phyloP scores from a whole-genome alignment of 2,329 filamentous ascomycete genomes.

The Dactylellina parvicollis region DNA sequence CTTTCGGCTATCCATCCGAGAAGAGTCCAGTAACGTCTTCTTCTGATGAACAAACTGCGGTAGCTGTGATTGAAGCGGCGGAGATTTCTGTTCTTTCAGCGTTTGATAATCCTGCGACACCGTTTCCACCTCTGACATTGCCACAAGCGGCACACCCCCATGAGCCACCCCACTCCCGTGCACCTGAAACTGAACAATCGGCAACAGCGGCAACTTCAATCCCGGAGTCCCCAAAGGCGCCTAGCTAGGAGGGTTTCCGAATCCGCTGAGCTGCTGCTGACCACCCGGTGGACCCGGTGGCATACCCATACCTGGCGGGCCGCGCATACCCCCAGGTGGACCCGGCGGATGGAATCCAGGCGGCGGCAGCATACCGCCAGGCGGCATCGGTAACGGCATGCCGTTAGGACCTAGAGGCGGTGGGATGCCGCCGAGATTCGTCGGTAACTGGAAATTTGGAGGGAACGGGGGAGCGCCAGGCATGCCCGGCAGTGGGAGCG shows the following conservation, averaged over 20 bases:
- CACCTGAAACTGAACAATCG: too few relatives aligned
- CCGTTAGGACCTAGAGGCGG: slow-evolving; percentile 48
- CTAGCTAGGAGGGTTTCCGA: slow-evolving; percentile 52
- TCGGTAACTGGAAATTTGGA: slow-evolving; percentile 63
- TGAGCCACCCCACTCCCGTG: too few relatives aligned
- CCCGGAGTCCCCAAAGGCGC: background rate
- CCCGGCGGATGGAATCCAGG: slow-evolving; percentile 33
- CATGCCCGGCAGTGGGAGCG: slow-evolving; percentile 47
- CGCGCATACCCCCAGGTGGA: slow-evolving; percentile 36
- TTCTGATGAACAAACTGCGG: background rate
- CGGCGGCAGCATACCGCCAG: slow-evolving; percentile 46
- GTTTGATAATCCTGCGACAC: too few relatives aligned
- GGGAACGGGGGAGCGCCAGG: slow-evolving; percentile 58
- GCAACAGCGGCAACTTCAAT: slow-evolving; percentile 2
- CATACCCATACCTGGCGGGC: slow-evolving; percentile 45
- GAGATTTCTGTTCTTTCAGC: background rate
- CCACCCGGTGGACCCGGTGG: slow-evolving; percentile 29
- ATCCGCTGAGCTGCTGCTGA: slow-evolving; percentile 50
- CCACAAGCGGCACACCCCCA: too few relatives aligned
- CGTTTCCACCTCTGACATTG: too few relatives aligned
- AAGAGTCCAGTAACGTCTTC: background rate
- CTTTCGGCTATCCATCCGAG: background rate
- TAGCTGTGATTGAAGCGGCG: background rate
- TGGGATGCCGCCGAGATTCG: slow-evolving; percentile 27
- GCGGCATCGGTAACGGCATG: slow-evolving; percentile 45